A percentile compares a stretch with the other conserved stretches of the same genome.
Evolutionary conservation across 2,329 filamentous ascomycete genomes (phyloP).

Genomic region (Lanzia echinophila): DNA sequence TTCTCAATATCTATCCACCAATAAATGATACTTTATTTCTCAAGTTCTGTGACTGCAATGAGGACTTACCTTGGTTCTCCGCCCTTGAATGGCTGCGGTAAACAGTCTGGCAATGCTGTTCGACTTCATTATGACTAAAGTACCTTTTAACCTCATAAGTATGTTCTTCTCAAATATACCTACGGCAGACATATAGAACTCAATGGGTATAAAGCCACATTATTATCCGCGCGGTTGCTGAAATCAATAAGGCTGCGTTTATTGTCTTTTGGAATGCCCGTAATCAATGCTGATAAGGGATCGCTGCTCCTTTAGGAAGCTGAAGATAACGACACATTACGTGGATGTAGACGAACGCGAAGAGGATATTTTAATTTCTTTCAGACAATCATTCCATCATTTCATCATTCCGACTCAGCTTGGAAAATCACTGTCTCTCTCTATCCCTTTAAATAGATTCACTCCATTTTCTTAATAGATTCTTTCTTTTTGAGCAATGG

Average conservation of each 20-base stretch:
- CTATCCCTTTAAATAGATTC: not conserved
- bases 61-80: too few relatives aligned
- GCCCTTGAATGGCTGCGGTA: too few relatives aligned
- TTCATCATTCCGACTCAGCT: not conserved
- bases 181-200: too few relatives aligned
- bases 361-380: constrained; percentile 9
- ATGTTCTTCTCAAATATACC: too few relatives aligned
- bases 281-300: constrained; percentile 7
- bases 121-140: too few relatives aligned
- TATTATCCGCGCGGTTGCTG: too few relatives aligned
- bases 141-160: too few relatives aligned
- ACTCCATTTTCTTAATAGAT: not conserved
- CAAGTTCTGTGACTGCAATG: too few relatives aligned
- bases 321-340: constrained; percentile 2
- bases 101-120: too few relatives aligned
- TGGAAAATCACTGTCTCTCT: not conserved
- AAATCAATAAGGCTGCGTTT: not conserved
- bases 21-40: too few relatives aligned
- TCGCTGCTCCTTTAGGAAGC: not conserved
- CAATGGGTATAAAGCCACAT: too few relatives aligned
- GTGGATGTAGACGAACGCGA: constrained; percentile 5
- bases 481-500: constrained; percentile 13
- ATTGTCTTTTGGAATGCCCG: not conserved
- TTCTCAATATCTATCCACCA: too few relatives aligned
- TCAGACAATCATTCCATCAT: constrained; percentile 5